phyloP scores from a whole-genome alignment of 2,329 filamentous ascomycete species.

The Botrytis tulipae region DNA sequence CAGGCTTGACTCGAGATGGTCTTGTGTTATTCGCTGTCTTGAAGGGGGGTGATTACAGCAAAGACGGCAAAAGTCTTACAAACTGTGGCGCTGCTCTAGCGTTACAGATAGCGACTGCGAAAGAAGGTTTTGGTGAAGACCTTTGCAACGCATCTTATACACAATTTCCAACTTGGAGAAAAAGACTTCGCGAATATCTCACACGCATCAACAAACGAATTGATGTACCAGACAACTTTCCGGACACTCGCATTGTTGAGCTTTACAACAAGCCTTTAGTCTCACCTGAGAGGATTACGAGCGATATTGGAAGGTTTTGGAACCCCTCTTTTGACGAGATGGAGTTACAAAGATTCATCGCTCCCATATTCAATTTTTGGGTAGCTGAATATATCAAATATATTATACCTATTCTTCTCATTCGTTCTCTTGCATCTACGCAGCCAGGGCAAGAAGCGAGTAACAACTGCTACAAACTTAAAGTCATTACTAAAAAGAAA shows the following conservation, averaged over 20 bases:
- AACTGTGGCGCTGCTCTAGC: constrained; percentile 82
- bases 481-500: background rate
- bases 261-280: constrained; percentile 1
- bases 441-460: constrained; percentile 4
- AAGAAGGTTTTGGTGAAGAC: constrained; percentile 72
- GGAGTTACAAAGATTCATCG: background rate
- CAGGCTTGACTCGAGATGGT: constrained; percentile 70
- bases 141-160: constrained; percentile 1
- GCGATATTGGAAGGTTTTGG: background rate
- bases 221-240: background rate
- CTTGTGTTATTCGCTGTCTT: constrained; percentile 92
- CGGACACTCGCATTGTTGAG: background rate
- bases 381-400: constrained; percentile 4
- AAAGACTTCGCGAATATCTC: constrained; percentile 9
- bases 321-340: background rate
- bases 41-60: constrained; percentile 89
- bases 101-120: constrained; percentile 68
- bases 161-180: background rate
- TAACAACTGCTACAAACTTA: constrained; percentile 7
- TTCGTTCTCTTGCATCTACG: constrained; percentile 5
- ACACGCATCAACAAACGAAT: background rate
- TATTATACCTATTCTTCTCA: constrained; percentile 3
- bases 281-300: background rate
- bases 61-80: constrained; percentile 67
- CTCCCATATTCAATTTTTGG: constrained; percentile 7